Base-by-base conservation (phyloP, 768 basidiomycete genomes). In the Lyophyllum atratum region DNA sequence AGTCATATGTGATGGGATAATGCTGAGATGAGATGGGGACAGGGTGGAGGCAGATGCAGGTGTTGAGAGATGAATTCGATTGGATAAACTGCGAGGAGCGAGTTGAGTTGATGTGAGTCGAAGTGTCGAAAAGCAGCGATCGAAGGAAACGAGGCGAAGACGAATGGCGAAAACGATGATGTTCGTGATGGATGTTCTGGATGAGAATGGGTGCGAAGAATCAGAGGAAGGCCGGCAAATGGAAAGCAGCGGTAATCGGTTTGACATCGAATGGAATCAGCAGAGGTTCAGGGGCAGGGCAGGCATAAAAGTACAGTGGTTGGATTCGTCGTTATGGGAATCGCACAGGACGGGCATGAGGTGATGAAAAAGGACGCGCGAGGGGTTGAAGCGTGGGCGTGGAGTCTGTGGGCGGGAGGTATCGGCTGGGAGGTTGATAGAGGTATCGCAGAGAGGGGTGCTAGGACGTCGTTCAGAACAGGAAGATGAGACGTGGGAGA, bases 291-390 rank as follows among this genome's bases (percentile, higher is more conserved):
- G 49, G 55, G 56, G 60, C 43, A 62, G 45, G 56, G 58, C 33
- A 39, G 28, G 62, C 19, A 64, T 72, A 62, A 64, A 71, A 64
- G 70, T 72, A 71, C 74, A 74, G 34, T 64, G 64, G 51, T 62
- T 66, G 34, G 66, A 64, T 51, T 68, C 63, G 63, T 68, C 58
- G 60, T 50, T 52, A 62, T 61, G 59, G 47, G 66, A 60, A 68
- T 76, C 76, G 61, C 74, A 73, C 62, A 79, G 73, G 54, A 85
- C 79, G 37, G 86, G 86, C 84, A 87, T 85, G 65, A 88, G 82
- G 62, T 85, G 76, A 66, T 75, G 78, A 60, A 85, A 86, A 17
- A 76, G 74, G 63, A 83, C 75, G 58, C 70, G 76, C 54, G 78
- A 77, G 17, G 80, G 80, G 60, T 79, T 72, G 64, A 81, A 78